phyloP scores from a whole-genome alignment of 208 protist species.

The Leishmania aethiopica region DNA sequence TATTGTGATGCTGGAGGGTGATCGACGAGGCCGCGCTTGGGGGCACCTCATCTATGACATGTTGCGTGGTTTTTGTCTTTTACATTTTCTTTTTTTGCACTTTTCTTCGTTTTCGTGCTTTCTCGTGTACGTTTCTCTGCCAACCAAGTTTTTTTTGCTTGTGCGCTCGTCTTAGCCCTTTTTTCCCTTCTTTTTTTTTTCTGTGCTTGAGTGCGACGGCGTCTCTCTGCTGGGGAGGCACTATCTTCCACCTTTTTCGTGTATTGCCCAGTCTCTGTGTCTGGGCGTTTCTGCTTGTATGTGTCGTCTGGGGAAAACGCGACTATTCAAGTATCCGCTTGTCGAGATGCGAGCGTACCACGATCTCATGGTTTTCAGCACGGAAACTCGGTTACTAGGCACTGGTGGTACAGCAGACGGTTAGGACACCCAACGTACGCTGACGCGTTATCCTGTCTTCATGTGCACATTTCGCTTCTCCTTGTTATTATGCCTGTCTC shows the following conservation, averaged over 20 bases:
- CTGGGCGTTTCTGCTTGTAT: not conserved
- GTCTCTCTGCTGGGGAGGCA: not conserved
- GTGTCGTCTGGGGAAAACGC: not conserved
- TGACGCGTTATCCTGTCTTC: not conserved
- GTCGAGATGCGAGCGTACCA: not conserved
- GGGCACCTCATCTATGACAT: not conserved
- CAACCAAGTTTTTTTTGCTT: not conserved
- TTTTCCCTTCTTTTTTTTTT: slow-evolving; percentile 13
- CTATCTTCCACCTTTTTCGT: not conserved
- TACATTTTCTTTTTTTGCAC: not conserved
- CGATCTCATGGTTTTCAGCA: not conserved
- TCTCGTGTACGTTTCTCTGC: not conserved
- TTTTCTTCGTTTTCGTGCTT: not conserved
- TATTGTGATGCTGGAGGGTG: not conserved
- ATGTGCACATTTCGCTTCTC: not conserved
- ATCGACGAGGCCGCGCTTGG: not conserved
- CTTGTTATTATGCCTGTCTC: not conserved
- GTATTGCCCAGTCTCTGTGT: not conserved
- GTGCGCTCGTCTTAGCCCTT: not conserved
- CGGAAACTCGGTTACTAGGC: not conserved
- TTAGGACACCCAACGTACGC: not conserved
- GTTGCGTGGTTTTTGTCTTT: not conserved
- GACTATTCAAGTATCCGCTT: not conserved
- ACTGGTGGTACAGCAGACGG: not conserved
- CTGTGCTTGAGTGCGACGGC: not conserved